These are phyloP conservation scores for Excoecaria agallocha DNA, from an alignment of 345 rosid genomes.

Conservation along the genomic window DNA sequence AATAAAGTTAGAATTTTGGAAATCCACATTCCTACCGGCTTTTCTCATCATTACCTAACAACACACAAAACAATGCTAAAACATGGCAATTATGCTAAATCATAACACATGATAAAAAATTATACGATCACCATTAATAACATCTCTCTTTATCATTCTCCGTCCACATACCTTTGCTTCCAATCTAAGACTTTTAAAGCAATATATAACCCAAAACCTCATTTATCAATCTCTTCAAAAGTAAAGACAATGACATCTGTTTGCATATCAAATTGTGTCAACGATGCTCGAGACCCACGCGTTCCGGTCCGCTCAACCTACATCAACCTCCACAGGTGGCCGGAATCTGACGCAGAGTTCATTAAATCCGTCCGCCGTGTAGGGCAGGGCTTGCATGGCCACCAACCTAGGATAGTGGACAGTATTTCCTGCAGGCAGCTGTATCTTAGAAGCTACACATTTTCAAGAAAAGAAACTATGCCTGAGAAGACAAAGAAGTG, in stretches of 20 bases:
- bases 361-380: conserved; percentile 29
- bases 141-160: neutral
- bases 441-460: conserved; percentile 30
- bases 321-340: conserved; percentile 41
- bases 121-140: conserved; percentile 5
- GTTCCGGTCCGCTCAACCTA: conserved; percentile 59
- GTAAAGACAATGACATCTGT: conserved; percentile 49
- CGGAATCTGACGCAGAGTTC: conserved; percentile 28
- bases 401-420: conserved; percentile 25
- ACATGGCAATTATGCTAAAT: conserved; percentile 29
- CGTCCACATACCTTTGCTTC: conserved; percentile 46
- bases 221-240: neutral
- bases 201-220: conserved; percentile 22
- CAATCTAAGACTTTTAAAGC: conserved; percentile 44
- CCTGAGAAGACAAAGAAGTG: conserved; percentile 28
- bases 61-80: neutral
- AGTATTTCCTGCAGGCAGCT: conserved; percentile 28
- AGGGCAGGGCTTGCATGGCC: conserved; percentile 15
- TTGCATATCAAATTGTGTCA: conserved; percentile 74
- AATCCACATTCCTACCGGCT: too few relatives aligned
- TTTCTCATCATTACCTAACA: too few relatives aligned
- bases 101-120: conserved; percentile 28
- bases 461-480: conserved; percentile 25
- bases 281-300: conserved; percentile 65
- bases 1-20: too few relatives aligned